These are phyloP conservation scores for Quercus wislizeni DNA, from an alignment of 306 rosid species.

Conservation along the genomic window DNA sequence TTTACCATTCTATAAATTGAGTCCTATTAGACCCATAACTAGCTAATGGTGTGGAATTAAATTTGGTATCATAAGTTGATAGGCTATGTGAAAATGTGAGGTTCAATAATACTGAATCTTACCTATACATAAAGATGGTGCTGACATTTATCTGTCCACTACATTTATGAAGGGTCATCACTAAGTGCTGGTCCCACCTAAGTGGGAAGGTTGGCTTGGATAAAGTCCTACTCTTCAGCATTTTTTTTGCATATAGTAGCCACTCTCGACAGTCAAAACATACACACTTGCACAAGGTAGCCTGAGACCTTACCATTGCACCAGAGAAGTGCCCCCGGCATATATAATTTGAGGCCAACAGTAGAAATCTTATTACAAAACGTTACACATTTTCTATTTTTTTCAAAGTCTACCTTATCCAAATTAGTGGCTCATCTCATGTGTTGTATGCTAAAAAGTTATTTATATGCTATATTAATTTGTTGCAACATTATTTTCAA, in stretches of 20 bases:
- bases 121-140: not conserved
- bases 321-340: not conserved
- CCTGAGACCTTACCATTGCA: not conserved
- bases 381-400: not conserved
- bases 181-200: not conserved
- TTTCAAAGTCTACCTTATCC: not conserved
- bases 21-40: constrained; percentile 3
- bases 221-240: not conserved
- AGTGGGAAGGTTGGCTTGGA: not conserved
- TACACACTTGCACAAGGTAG: not conserved
- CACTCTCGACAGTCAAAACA: not conserved
- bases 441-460: constrained; percentile 10
- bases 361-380: not conserved
- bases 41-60: not conserved
- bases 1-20: constrained; percentile 3
- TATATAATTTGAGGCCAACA: not conserved
- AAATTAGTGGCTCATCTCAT: not conserved
- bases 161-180: not conserved
- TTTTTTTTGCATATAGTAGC: constrained; percentile 6
- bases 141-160: not conserved
- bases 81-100: not conserved
- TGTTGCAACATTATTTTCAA: constrained; percentile 7
- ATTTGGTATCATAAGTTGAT: not conserved
- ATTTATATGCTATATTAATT: constrained; percentile 14
- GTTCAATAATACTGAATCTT: not conserved